A percentile compares a stretch with the other conserved stretches of the same genome.
Conservation (phyloP, 352 stramenopile genomes). For the Thalassiosira mediterranea region DNA sequence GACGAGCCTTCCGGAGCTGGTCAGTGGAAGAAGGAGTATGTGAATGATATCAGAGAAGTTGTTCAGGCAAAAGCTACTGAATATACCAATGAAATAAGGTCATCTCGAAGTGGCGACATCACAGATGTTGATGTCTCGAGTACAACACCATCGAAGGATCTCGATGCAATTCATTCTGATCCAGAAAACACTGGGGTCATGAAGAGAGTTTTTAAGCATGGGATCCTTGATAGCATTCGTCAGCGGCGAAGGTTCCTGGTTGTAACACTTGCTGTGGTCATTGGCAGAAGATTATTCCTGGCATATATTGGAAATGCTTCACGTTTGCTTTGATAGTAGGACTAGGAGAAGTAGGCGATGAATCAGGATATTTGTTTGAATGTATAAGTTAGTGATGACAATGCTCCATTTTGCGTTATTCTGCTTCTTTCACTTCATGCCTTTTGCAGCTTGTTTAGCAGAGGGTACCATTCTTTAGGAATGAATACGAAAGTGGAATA, state of each 20-base stretch:
- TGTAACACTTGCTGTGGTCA: slow-evolving; percentile 24
- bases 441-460: slow-evolving; percentile 27
- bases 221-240: slow-evolving; percentile 16
- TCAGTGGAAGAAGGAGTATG: too few relatives aligned
- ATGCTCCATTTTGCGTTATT: slow-evolving; percentile 4
- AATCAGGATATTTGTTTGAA: too few relatives aligned
- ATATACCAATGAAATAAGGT: too few relatives aligned
- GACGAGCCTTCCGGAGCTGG: too few relatives aligned
- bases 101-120: too few relatives aligned
- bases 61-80: too few relatives aligned
- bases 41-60: too few relatives aligned
- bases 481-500: slow-evolving; percentile 58
- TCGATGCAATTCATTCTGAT: too few relatives aligned
- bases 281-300: slow-evolving; percentile 37
- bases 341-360: too few relatives aligned
- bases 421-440: not conserved
- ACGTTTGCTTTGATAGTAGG: slow-evolving; percentile 33
- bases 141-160: too few relatives aligned
- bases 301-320: slow-evolving; percentile 40
- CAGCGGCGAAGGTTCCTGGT: slow-evolving; percentile 26
- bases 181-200: slow-evolving; percentile 13
- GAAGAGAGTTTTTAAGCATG: slow-evolving; percentile 15
- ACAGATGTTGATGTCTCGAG: too few relatives aligned
- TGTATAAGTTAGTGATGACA: too few relatives aligned
- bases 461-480: slow-evolving; percentile 47